Evolutionary conservation across 2,329 filamentous ascomycete species (phyloP).

Genomic region (Colletotrichum sp.): DNA sequence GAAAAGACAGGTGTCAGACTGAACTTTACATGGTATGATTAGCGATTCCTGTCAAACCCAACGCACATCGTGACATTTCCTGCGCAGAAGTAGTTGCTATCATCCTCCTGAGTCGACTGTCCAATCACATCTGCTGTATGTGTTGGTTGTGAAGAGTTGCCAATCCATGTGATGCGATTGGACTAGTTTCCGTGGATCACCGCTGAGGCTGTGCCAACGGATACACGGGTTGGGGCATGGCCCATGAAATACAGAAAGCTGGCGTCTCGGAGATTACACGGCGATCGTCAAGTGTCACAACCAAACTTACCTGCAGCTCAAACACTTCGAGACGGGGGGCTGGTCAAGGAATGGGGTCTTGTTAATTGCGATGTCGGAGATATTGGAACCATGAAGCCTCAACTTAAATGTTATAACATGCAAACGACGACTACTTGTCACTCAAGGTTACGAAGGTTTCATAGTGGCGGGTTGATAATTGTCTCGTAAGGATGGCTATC

Average conservation of each 20-base stretch:
- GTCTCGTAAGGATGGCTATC: neutral
- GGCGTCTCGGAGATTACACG: neutral
- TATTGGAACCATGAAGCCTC: neutral
- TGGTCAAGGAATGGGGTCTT: neutral
- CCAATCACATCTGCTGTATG: neutral
- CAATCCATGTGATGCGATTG: neutral
- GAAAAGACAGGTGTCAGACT: too few species aligned
- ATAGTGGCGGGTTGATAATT: neutral
- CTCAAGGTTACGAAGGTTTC: neutral
- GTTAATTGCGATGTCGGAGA: neutral
- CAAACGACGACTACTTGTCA: neutral
- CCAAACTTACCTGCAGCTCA: neutral
- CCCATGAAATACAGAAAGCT: neutral
- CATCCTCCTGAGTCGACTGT: accelerated
- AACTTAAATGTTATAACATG: neutral
- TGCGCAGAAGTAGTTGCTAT: neutral
- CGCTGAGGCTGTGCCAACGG: neutral
- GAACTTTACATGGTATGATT: too few species aligned
- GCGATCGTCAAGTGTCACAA: neutral
- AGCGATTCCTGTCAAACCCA: neutral
- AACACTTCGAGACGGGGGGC: neutral
- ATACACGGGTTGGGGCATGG: neutral
- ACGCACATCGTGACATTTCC: neutral
- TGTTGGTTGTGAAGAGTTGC: neutral
- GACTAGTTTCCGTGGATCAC: neutral